Evolutionary conservation across 768 basidiomycete genomes (phyloP), one percentile per base, ranked within the genome.

Genomic region (Kwoniella heveanensis): DNA sequence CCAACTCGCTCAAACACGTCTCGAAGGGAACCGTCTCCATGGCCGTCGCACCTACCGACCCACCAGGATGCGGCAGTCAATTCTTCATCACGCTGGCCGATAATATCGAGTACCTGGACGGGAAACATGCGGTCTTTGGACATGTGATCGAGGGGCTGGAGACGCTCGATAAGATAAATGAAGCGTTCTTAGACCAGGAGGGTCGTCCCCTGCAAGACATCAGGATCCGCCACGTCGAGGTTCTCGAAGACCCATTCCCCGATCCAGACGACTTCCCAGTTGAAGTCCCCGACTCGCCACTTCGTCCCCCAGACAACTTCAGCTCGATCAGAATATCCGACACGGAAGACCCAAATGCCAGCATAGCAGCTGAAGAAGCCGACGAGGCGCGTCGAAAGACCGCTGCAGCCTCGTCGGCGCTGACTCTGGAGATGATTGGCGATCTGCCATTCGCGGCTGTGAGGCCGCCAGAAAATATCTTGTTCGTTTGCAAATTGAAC

Each of bases 381-480:
- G 95, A 94, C 69, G 85, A 83, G 1, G 83, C 87, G 47, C 86
- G 89, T 24, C 87, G 93, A n/a, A 86, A 89, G 80, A 88, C 89
- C 56, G 92, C 93, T 0, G 95, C 96, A 0, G 87, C 86, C 0
- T 92, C 95, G 0, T 92, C 93, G 49, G 96, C 96, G 0, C 83
- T 99, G 39, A 98, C 96, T 3, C 86, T 99, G 54, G 96, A 99
- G 80, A 99, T 99, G 96, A 95, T 99, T 60, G 96, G 96, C 30
- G 96, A 99, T 80, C 83, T 98, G 57, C 96, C 96, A 0, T 98
- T 99, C 77, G 96, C 96, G 25, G 93, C 95, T 74, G 93, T 99
- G 48, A 87, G 93, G 48, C 96, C 96, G 0, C 96, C 96, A 0
- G 96, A 99, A 81, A 98, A 98, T 79, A 93, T 98, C 26, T 81